Conservation (phyloP, 1,284 basidiomycete genomes). For the Naganishia sp. region DNA sequence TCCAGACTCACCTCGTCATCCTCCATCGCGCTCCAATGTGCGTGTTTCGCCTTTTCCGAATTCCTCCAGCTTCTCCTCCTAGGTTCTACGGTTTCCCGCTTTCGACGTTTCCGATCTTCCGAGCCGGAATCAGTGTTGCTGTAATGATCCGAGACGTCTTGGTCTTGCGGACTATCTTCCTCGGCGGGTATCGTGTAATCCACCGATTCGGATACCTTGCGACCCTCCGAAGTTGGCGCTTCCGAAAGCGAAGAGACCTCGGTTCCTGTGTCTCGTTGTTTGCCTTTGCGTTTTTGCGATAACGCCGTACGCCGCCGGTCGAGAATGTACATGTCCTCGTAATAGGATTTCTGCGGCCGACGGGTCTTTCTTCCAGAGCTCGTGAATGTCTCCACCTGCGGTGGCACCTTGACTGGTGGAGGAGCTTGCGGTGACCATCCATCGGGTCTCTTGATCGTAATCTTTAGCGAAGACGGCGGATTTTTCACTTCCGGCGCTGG, state of each 20-base stretch:
- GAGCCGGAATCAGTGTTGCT: neutral
- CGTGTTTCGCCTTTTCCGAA: conserved; percentile 1
- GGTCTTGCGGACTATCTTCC: neutral
- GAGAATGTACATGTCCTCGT: neutral
- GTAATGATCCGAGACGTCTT: neutral
- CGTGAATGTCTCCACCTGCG: neutral
- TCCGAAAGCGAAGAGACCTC: neutral
- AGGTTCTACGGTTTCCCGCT: neutral
- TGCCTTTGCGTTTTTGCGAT: neutral
- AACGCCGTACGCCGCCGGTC: no score
- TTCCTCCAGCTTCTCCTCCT: conserved; percentile 14
- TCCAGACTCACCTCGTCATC: conserved; percentile 4
- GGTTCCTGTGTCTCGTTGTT: neutral
- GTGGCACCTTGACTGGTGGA: neutral
- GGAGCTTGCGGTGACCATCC: conserved; percentile 2
- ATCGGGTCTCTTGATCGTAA: conserved; percentile 19
- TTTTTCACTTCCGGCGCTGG: conserved; percentile 5
- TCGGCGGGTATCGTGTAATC: conserved; percentile 2
- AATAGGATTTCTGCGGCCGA: neutral
- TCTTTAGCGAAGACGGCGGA: neutral
- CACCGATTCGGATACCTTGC: neutral
- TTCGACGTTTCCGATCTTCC: neutral
- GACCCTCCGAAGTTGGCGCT: no score
- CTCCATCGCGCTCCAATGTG: neutral
- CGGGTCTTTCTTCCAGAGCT: neutral